Base-by-base conservation (phyloP, 257 asterid species). In the Echites panduratus region DNA sequence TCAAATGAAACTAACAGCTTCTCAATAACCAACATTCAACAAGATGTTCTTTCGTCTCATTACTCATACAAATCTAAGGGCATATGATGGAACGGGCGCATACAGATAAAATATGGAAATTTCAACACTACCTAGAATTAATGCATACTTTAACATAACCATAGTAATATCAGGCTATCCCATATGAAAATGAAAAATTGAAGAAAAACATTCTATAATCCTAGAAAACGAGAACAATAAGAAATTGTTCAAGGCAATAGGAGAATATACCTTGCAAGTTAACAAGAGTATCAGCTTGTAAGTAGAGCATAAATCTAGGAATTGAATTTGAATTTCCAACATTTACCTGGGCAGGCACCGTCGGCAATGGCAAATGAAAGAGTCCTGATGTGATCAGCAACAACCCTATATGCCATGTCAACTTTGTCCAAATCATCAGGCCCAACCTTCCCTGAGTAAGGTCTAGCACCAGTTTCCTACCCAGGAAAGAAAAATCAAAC, bases 381-480 rank as follows among this genome's bases (percentile, higher is more conserved):
- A 47, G 99, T 95, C 78, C 99, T 83, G 61, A 95, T 92, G 78
- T 95, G 99, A 78, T 95, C 99, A 58, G 99, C 97, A 68, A 95
- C 97, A 77, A 95, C 99, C 84, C 99, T 87, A 80, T 95, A 95
- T 68, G 99, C 99, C 96, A 95, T 95, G 80, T 95, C 99, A 78
- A 87, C 72, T 13, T 82, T 87, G 80, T 92, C 98, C 69, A 81
- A 84, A 32, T 95, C 99, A 80, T 95, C 99, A 66, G 77, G 16
- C 70, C 98, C 99, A 88, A 95, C 90, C 80, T 87, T 90, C 5
- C 98, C 96, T 22, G 96, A 78, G 84, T 95, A 95, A 7, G 89
- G 85, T 22, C 84, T 81, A 73, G 96, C 96, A 74, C 87, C 90
- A 74, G 98, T 87, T 67, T 89, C 96, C 98, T 94, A 70, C 70